These are phyloP conservation scores for Fusarium siculi DNA, from an alignment of 2,329 filamentous ascomycete species.

Conservation along the genomic window DNA sequence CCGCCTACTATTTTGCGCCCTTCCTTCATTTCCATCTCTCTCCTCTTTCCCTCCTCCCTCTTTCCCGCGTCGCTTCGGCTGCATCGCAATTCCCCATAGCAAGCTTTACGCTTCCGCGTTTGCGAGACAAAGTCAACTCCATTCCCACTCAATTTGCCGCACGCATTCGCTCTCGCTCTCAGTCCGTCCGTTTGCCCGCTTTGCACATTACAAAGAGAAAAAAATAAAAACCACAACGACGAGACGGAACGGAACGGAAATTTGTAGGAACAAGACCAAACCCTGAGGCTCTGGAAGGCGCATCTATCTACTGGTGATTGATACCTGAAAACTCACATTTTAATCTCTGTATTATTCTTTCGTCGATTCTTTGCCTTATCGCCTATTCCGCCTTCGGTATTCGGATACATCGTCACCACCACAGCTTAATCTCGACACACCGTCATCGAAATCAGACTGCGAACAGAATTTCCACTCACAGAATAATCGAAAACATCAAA, in stretches of 20 bases:
- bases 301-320: slow-evolving; percentile 46
- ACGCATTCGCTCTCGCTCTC: slow-evolving; percentile 21
- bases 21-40: slow-evolving; percentile 46
- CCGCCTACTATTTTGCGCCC: slow-evolving; percentile 45
- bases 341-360: slow-evolving; percentile 45
- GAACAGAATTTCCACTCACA: slow-evolving; percentile 37
- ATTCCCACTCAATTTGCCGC: slow-evolving; percentile 30
- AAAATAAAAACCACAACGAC: slow-evolving; percentile 26
- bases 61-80: slow-evolving; percentile 44
- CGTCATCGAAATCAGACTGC: slow-evolving; percentile 38
- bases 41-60: slow-evolving; percentile 42
- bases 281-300: slow-evolving; percentile 44
- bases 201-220: slow-evolving; percentile 26
- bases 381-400: slow-evolving; percentile 28
- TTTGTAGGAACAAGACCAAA: slow-evolving; percentile 36
- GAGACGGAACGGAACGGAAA: slow-evolving; percentile 34
- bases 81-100: slow-evolving; percentile 9
- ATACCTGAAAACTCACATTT: slow-evolving; percentile 41
- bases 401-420: slow-evolving; percentile 21
- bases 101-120: slow-evolving; percentile 33
- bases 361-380: slow-evolving; percentile 45
- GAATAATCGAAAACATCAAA: slow-evolving; percentile 43
- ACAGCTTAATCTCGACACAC: slow-evolving; percentile 41
- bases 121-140: slow-evolving; percentile 36
- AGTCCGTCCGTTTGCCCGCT: slow-evolving; percentile 15